Evolutionary conservation across 2,329 filamentous ascomycete genomes (phyloP).

Genomic region (Pseudogymnoascus sp.): DNA sequence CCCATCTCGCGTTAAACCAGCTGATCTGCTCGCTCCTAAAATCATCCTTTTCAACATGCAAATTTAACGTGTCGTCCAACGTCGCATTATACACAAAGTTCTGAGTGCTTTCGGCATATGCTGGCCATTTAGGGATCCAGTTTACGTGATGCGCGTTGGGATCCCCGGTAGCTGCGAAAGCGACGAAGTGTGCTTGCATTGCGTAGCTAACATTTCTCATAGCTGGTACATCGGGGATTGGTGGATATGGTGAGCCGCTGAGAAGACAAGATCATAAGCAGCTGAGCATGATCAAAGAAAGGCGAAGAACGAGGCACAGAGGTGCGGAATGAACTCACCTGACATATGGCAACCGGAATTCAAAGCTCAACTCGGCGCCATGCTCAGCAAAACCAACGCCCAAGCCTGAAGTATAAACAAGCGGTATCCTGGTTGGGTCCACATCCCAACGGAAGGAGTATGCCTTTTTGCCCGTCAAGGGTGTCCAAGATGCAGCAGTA

Average conservation of each 20-base stretch:
- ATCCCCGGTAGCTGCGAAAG: slow-evolving; percentile 8
- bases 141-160: slow-evolving; percentile 10
- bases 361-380: slow-evolving; percentile 11
- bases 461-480: slow-evolving; percentile 9
- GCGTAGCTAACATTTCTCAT: slow-evolving; percentile 14
- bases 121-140: slow-evolving; percentile 9
- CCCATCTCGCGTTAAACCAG: slow-evolving; percentile 39
- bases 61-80: slow-evolving; percentile 5
- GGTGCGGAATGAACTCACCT: neutral
- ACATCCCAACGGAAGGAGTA: slow-evolving; percentile 14
- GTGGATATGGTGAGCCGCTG: slow-evolving; percentile 8
- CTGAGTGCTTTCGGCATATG: neutral
- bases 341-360: slow-evolving; percentile 12
- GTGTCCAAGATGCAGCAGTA: neutral
- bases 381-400: slow-evolving; percentile 14
- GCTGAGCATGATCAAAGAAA: neutral
- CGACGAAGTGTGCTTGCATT: slow-evolving; percentile 13
- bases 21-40: slow-evolving; percentile 1
- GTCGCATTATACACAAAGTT: slow-evolving; percentile 12
- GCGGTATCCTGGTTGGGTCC: slow-evolving; percentile 9
- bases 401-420: slow-evolving; percentile 13
- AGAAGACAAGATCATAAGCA: neutral
- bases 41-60: slow-evolving; percentile 10
- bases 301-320: neutral
- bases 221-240: slow-evolving; percentile 10